These are phyloP conservation scores for Rosa hybrid DNA, from an alignment of 331 rosid species.

Conservation along the genomic window DNA sequence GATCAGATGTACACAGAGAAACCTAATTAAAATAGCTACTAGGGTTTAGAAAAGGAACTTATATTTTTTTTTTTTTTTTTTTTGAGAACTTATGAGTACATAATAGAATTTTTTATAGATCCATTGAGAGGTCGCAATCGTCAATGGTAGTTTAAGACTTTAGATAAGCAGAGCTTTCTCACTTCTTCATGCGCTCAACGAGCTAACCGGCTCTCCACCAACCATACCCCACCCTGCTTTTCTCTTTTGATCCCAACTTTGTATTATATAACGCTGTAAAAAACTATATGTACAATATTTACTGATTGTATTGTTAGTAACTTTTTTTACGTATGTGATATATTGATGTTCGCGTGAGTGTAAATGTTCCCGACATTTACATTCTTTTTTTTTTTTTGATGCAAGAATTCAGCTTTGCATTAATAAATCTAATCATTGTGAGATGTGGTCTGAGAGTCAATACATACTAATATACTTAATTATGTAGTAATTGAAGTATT, in stretches of 20 bases:
- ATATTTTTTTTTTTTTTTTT: background rate
- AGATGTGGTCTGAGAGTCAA: too few species aligned
- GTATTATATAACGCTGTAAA: background rate
- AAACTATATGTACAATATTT: background rate
- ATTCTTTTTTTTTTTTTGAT: too few species aligned
- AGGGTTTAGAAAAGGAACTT: background rate
- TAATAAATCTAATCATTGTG: too few species aligned
- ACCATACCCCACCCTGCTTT: constrained; percentile 50
- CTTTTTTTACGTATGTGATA: too few species aligned
- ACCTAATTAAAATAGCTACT: background rate
- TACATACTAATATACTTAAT: too few species aligned
- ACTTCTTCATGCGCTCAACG: constrained; percentile 47
- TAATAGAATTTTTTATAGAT: background rate
- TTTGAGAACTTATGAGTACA: background rate
- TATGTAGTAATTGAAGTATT: too few species aligned
- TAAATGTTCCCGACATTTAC: too few species aligned
- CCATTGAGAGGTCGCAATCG: constrained; percentile 23
- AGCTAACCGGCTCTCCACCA: constrained; percentile 69
- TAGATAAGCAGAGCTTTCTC: constrained; percentile 29
- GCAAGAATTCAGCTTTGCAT: too few species aligned
- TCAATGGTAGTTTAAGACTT: constrained; percentile 44
- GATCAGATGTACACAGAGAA: background rate
- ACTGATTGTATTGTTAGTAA: background rate
- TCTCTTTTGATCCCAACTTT: background rate
- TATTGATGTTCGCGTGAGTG: too few species aligned